Evolutionary conservation across 345 rosid genomes (phyloP).

Genomic region (Salix brachista): DNA sequence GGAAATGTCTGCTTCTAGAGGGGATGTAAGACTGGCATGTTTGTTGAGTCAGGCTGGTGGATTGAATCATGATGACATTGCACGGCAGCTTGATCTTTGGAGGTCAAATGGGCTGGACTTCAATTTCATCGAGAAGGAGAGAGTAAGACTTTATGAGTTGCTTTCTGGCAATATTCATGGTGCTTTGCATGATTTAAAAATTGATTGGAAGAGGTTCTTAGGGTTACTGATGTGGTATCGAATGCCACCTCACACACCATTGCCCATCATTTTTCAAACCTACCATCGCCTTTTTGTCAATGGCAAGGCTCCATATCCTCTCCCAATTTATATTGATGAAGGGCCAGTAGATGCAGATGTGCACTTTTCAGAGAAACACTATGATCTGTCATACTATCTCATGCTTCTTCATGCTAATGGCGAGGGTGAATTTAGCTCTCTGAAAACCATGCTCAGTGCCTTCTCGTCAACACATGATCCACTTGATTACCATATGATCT

Average conservation of each 20-base stretch:
- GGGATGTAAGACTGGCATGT: slow-evolving; percentile 95
- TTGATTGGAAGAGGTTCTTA: slow-evolving; percentile 96
- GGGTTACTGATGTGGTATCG: slow-evolving; percentile 95
- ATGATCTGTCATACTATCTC: slow-evolving; percentile 84
- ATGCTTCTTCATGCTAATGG: slow-evolving; percentile 90
- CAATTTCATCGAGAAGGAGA: slow-evolving; percentile 78
- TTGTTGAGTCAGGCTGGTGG: slow-evolving; percentile 97
- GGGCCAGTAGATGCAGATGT: slow-evolving; percentile 49
- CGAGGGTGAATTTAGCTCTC: slow-evolving; percentile 44
- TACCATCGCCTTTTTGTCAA: slow-evolving; percentile 65
- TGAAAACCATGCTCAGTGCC: slow-evolving; percentile 86
- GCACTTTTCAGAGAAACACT: slow-evolving; percentile 40
- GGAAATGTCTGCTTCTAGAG: slow-evolving; percentile 79
- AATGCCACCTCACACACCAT: slow-evolving; percentile 57
- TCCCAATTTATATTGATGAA: slow-evolving; percentile 87
- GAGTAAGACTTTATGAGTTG: slow-evolving; percentile 77
- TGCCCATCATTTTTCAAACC: slow-evolving; percentile 60
- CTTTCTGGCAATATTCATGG: slow-evolving; percentile 81
- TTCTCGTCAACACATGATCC: slow-evolving; percentile 88
- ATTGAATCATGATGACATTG: slow-evolving; percentile 64
- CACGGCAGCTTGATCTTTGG: slow-evolving; percentile 80
- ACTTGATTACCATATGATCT: slow-evolving; percentile 97
- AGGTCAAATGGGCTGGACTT: slow-evolving; percentile 82
- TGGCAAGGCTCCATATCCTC: slow-evolving; percentile 74
- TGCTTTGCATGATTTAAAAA: slow-evolving; percentile 50